Evolutionary conservation across 2,329 filamentous ascomycete genomes (phyloP), one percentile per base, ranked within the genome.

Genomic region (Triangularia setosa): DNA sequence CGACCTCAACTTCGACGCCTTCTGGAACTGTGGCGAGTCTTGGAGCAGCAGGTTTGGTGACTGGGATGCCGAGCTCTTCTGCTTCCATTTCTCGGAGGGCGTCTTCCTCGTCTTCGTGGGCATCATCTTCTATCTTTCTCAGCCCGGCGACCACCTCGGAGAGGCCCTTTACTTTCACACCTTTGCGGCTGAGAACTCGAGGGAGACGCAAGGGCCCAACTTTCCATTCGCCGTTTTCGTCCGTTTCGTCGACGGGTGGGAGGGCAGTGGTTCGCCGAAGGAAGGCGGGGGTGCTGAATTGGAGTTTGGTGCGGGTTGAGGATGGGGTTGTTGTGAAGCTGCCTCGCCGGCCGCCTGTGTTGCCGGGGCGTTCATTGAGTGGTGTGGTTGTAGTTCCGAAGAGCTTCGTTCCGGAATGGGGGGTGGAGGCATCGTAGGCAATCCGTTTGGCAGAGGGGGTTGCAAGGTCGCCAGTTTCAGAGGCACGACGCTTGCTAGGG

Each of bases 71-170:
- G 25, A 55, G 23, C 7, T 66, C 60, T 63, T 70, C 63, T 71
- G 69, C 74, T 40, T 80, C 83, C 27, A 77, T 75, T 74, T 94
- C 91, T n/a, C 84, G 83, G 72, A 94, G 77, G 1, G 88, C 86
- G 7, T 93, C 90, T 65, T 91, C 78, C 33, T 94, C 90, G 25
- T 93, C 90, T 59, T 92, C 90, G 61, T 89, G 78, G 18, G 80
- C 79, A 54, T 90, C 85, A 60, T 92, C 89, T 73, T 92, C 87
- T 62, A 91, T 81, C 72, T 87, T 87, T 66, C 88, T 83, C 68
- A 94, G 78, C 24, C 85, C 85, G 21, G 89, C 87, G 23, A 94
- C 88, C 68, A 93, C 89, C 67, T 86, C 88, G 73, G 90, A 93
- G 62, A 95, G 76, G 27, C 89, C 90, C 64, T 89, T 83, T 1